Conservation (phyloP, 2,329 filamentous ascomycete species). For the Tolypocladium ophioglossoides region DNA sequence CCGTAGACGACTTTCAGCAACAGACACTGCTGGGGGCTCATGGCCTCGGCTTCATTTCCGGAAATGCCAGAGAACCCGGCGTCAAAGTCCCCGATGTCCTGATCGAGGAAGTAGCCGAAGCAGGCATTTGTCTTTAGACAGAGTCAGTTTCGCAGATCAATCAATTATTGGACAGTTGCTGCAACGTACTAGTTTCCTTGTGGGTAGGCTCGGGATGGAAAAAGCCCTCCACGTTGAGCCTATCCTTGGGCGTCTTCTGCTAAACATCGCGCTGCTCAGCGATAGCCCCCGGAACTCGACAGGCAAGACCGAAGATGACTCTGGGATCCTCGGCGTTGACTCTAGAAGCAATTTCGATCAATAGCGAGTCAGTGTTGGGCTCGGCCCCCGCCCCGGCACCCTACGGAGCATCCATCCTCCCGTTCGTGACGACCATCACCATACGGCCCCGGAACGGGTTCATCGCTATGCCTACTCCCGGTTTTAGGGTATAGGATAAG, state of each 20-base stretch:
- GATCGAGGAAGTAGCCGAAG: slow-evolving; percentile 15
- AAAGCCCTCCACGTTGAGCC: slow-evolving; percentile 32
- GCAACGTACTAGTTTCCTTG: slow-evolving; percentile 9
- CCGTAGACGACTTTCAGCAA: slow-evolving; percentile 19
- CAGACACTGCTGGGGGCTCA: slow-evolving; percentile 11
- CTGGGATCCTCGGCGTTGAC: slow-evolving; percentile 14
- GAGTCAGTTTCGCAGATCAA: background rate
- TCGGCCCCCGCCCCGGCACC: too few species aligned
- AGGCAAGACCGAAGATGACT: slow-evolving; percentile 21
- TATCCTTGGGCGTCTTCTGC: slow-evolving; percentile 26
- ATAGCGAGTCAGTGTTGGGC: too few species aligned
- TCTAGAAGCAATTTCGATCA: slow-evolving; percentile 8
- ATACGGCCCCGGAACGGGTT: slow-evolving; percentile 3
- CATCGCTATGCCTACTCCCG: background rate
- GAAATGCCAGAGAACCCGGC: slow-evolving; percentile 12
- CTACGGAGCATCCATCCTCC: background rate
- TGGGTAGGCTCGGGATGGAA: slow-evolving; percentile 21
- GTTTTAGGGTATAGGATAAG: background rate
- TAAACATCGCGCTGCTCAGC: slow-evolving; percentile 22
- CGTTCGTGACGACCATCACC: slow-evolving; percentile 1
- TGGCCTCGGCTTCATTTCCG: slow-evolving; percentile 10
- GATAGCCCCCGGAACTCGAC: slow-evolving; percentile 17
- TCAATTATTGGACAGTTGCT: background rate
- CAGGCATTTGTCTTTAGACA: slow-evolving; percentile 6
- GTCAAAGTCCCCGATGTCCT: slow-evolving; percentile 11